Percentiles rank a stretch among this genome's conserved stretches.
phyloP scores from a whole-genome alignment of 208 protist genomes.

The Leishmania lainsoni region DNA sequence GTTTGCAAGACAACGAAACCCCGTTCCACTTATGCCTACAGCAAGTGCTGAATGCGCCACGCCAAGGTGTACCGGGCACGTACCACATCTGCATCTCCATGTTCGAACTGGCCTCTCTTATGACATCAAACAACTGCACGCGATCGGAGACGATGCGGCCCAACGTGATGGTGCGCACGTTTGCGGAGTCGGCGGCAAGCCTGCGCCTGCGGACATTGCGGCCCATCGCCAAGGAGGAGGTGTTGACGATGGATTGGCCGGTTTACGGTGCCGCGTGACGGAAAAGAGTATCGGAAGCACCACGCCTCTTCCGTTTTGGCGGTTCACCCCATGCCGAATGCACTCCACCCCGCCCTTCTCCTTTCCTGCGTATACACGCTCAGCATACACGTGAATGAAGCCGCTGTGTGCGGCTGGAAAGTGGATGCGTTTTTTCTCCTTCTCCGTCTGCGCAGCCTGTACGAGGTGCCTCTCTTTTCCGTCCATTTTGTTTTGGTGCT shows the following conservation, averaged over 20 bases:
- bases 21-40: slow-evolving; percentile 23
- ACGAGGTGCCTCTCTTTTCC: not conserved
- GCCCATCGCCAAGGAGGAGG: slow-evolving; percentile 28
- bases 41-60: slow-evolving; percentile 37
- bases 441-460: not conserved
- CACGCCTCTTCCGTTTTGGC: not conserved
- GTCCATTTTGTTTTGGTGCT: not conserved
- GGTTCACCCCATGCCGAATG: not conserved
- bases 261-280: slow-evolving; percentile 16
- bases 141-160: slow-evolving; percentile 17
- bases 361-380: not conserved
- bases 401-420: not conserved
- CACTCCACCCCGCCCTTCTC: not conserved
- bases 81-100: slow-evolving; percentile 55
- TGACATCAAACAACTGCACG: slow-evolving; percentile 34
- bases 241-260: slow-evolving; percentile 30
- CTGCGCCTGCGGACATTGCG: slow-evolving; percentile 37
- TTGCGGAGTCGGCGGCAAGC: slow-evolving; percentile 32
- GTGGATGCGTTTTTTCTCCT: not conserved
- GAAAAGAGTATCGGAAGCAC: not conserved
- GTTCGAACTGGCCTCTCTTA: slow-evolving; percentile 53
- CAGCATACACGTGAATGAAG: not conserved
- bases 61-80: slow-evolving; percentile 53
- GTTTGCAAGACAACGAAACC: slow-evolving; percentile 9
- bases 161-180: slow-evolving; percentile 36